Conservation (phyloP, 1,284 basidiomycete genomes). For the Leccinum huronense region DNA sequence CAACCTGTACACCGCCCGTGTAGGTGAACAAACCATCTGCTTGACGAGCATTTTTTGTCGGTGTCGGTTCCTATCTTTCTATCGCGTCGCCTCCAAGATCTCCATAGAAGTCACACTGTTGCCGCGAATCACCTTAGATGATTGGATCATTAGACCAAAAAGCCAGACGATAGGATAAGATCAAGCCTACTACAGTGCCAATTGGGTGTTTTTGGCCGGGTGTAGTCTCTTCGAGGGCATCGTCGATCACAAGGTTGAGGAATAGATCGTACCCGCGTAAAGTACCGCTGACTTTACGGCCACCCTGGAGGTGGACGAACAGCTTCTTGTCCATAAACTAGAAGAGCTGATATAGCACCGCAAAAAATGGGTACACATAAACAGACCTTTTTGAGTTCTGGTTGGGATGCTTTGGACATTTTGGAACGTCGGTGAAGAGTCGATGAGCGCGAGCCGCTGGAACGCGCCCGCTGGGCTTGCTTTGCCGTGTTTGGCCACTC, state of each 20-base stretch:
- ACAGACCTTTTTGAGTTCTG: constrained; percentile 88
- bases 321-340: constrained; percentile 99
- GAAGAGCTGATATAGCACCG: constrained; percentile 14
- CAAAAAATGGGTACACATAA: background rate
- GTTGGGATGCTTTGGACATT: constrained; percentile 92
- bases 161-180: background rate
- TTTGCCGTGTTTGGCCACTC: constrained; percentile 36
- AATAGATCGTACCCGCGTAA: constrained; percentile 98
- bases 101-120: constrained; percentile 95
- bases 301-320: constrained; percentile 94
- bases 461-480: constrained; percentile 19
- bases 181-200: constrained; percentile 79
- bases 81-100: constrained; percentile 67
- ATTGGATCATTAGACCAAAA: constrained; percentile 14
- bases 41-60: constrained; percentile 6
- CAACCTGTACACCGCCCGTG: background rate
- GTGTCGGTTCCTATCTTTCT: constrained; percentile 1
- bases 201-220: constrained; percentile 88
- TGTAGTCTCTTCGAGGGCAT: constrained; percentile 88
- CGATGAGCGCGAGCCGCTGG: constrained; percentile 21
- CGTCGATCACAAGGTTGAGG: constrained; percentile 96
- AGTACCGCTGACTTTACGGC: constrained; percentile 93
- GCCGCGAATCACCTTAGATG: constrained; percentile 82
- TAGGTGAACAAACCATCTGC: constrained; percentile 15
- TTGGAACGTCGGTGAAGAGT: constrained; percentile 6